These are phyloP conservation scores for Lasiodiplodia theobromae DNA, from an alignment of 2,329 filamentous ascomycete species.

Conservation along the genomic window DNA sequence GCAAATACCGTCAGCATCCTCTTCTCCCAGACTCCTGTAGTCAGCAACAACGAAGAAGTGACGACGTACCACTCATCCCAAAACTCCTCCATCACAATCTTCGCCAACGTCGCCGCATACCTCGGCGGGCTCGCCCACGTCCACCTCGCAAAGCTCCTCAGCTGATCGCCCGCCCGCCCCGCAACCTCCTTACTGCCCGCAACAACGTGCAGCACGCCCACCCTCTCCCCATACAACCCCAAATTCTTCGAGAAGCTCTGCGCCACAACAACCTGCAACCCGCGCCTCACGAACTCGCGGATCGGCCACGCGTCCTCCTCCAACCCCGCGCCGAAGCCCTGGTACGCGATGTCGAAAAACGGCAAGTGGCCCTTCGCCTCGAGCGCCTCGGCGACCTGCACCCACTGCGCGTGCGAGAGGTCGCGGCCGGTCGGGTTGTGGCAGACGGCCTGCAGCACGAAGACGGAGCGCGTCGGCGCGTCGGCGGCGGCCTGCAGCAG, in stretches of 20 bases:
- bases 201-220: conserved; percentile 43
- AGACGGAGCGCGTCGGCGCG: conserved; percentile 43
- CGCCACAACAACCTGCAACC: conserved; percentile 43
- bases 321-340: conserved; percentile 45
- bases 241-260: conserved; percentile 53
- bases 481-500: conserved; percentile 35
- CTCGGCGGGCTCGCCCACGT: conserved; percentile 42
- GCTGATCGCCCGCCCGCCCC: conserved; percentile 37
- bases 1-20: background rate
- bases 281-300: conserved; percentile 36
- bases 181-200: conserved; percentile 31
- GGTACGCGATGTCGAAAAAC: conserved; percentile 49
- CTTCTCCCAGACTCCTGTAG: too few species aligned
- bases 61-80: conserved; percentile 31
- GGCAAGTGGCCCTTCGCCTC: conserved; percentile 39
- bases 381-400: conserved; percentile 36
- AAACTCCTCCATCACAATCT: conserved; percentile 34
- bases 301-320: conserved; percentile 45
- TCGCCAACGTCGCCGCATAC: conserved; percentile 39
- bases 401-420: conserved; percentile 43
- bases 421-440: conserved; percentile 50
- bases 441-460: conserved; percentile 48
- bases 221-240: conserved; percentile 48
- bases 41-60: too few species aligned
- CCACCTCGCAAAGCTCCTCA: conserved; percentile 39